Conservation (phyloP, 306 rosid species). For the Pterocarpus santalinus region DNA sequence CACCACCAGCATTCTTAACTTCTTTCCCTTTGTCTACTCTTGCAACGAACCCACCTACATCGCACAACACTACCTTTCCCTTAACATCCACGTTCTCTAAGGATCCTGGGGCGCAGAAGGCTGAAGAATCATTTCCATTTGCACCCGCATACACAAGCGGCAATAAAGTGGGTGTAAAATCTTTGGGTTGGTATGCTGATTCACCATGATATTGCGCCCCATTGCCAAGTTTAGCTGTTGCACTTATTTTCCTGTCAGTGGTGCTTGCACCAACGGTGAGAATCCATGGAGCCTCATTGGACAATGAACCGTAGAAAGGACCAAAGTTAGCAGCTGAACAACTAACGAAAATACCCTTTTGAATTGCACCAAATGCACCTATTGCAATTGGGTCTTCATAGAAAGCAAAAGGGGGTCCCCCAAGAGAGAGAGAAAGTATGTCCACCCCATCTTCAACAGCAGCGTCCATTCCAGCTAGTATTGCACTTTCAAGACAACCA, state of each 20-base stretch:
- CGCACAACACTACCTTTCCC: slow-evolving; percentile 67
- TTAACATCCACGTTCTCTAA: slow-evolving; percentile 44
- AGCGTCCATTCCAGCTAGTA: slow-evolving; percentile 59
- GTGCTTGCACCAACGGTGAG: slow-evolving; percentile 61
- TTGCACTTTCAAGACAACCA: slow-evolving; percentile 50
- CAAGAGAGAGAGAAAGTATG: slow-evolving; percentile 73
- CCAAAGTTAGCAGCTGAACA: slow-evolving; percentile 73
- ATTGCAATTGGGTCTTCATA: slow-evolving; percentile 58
- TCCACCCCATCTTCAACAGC: slow-evolving; percentile 69
- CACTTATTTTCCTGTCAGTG: slow-evolving; percentile 61
- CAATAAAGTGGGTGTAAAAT: slow-evolving; percentile 34
- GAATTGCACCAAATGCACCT: slow-evolving; percentile 69
- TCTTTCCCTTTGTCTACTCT: slow-evolving; percentile 47
- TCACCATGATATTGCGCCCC: slow-evolving; percentile 51
- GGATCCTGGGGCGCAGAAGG: slow-evolving; percentile 47
- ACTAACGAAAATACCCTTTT: slow-evolving; percentile 69
- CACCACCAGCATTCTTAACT: slow-evolving; percentile 60
- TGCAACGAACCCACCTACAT: slow-evolving; percentile 39
- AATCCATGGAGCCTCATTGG: slow-evolving; percentile 80
- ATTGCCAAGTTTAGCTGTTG: slow-evolving; percentile 54
- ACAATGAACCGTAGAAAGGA: slow-evolving; percentile 46
- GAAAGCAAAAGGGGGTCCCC: slow-evolving; percentile 46
- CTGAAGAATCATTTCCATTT: slow-evolving; percentile 15
- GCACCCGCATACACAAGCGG: slow-evolving; percentile 66
- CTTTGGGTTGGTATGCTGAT: slow-evolving; percentile 55